Percentiles rank a stretch among this genome's conserved stretches.
Evolutionary conservation across 2,329 filamentous ascomycete genomes (phyloP).

Genomic region (Xylariaceae sp.): DNA sequence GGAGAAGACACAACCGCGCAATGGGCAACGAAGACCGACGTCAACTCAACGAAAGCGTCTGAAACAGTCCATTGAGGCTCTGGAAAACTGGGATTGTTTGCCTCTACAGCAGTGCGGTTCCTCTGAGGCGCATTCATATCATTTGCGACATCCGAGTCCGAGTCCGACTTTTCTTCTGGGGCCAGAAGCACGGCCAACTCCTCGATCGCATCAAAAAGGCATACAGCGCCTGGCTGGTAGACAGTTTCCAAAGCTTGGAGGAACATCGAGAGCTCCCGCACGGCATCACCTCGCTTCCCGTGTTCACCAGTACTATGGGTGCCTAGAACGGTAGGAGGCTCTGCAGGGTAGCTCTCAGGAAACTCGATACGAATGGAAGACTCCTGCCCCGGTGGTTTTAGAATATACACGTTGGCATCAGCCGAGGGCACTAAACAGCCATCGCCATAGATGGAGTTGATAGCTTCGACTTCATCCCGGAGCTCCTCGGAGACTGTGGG

Average conservation of each 20-base stretch:
- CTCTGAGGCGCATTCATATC: neutral
- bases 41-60: constrained; percentile 75
- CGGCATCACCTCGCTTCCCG: constrained; percentile 71
- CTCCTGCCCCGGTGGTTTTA: constrained; percentile 66
- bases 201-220: constrained; percentile 89
- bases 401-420: constrained; percentile 54
- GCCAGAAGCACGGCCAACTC: constrained; percentile 56
- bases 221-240: constrained; percentile 76
- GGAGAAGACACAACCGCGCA: constrained; percentile 71
- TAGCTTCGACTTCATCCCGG: constrained; percentile 74
- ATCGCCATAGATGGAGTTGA: constrained; percentile 82
- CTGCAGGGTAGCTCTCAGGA: constrained; percentile 72
- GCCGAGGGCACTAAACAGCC: constrained; percentile 56
- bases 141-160: constrained; percentile 16
- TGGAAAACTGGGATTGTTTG: constrained; percentile 28
- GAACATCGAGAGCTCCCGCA: constrained; percentile 69
- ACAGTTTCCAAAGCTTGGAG: constrained; percentile 67
- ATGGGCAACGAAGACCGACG: constrained; percentile 85
- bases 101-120: constrained; percentile 15
- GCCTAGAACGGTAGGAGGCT: constrained; percentile 72
- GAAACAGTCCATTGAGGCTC: constrained; percentile 72
- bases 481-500: constrained; percentile 60
- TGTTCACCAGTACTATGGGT: constrained; percentile 75
- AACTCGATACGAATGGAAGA: constrained; percentile 69
- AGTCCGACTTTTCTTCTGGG: constrained; percentile 32